phyloP scores from a whole-genome alignment of 352 stramenopile species.

The Globisporangium solare region DNA sequence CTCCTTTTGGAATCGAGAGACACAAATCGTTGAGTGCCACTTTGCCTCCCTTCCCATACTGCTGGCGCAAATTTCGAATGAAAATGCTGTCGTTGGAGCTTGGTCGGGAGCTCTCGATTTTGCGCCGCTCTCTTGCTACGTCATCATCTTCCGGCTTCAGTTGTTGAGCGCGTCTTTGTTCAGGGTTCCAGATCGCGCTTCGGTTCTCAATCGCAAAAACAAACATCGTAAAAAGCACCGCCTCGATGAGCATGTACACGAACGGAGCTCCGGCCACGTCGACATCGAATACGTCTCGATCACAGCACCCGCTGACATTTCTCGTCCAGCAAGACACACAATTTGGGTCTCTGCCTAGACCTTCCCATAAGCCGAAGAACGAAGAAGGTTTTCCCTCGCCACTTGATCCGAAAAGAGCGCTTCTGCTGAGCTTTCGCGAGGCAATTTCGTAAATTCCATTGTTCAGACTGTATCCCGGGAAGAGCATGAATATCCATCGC shows the following conservation, averaged over 20 bases:
- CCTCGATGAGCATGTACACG: constrained; percentile 39
- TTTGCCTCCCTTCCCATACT: constrained; percentile 41
- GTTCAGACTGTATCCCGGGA: constrained; percentile 30
- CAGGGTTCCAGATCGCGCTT: constrained; percentile 21
- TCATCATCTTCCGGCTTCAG: constrained; percentile 29
- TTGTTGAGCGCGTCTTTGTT: constrained; percentile 12
- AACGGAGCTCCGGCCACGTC: constrained; percentile 41
- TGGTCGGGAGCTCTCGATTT: constrained; percentile 18
- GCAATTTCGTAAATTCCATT: constrained; percentile 32
- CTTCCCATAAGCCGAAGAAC: constrained; percentile 26
- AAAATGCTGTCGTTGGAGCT: constrained; percentile 25
- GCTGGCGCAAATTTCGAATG: constrained; percentile 36
- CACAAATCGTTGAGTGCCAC: constrained; percentile 64
- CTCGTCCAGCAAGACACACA: constrained; percentile 24
- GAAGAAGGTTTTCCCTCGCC: constrained; percentile 5
- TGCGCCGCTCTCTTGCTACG: constrained; percentile 23
- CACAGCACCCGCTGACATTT: constrained; percentile 27
- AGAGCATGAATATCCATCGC: constrained; percentile 31
- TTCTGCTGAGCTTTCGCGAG: constrained; percentile 25
- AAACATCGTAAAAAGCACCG: constrained; percentile 37
- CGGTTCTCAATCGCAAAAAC: constrained; percentile 48
- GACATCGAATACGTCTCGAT: constrained; percentile 32
- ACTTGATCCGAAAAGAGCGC: constrained; percentile 11
- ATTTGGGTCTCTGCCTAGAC: constrained; percentile 18
- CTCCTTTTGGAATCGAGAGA: constrained; percentile 42